phyloP scores from a whole-genome alignment of 768 basidiomycete genomes.

The Suillus subalutaceus region DNA sequence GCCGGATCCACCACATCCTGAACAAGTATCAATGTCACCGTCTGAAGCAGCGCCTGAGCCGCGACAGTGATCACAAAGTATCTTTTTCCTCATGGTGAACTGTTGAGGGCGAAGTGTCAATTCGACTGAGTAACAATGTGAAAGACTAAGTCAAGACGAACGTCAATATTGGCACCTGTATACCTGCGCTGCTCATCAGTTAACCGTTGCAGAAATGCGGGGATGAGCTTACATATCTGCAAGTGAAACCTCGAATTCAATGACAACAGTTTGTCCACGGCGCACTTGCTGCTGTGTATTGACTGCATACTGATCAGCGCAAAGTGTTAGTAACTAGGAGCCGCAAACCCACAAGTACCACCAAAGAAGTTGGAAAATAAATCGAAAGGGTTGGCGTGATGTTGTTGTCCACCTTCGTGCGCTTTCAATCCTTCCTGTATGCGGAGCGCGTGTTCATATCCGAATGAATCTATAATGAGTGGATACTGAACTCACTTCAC shows the following conservation, averaged over 20 bases:
- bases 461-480: constrained; percentile 13
- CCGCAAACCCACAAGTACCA: constrained; percentile 61
- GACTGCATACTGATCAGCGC: constrained; percentile 23
- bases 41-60: constrained; percentile 94
- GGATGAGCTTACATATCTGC: constrained; percentile 69
- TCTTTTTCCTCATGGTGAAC: constrained; percentile 91
- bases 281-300: constrained; percentile 64
- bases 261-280: constrained; percentile 73
- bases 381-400: constrained; percentile 87
- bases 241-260: constrained; percentile 85
- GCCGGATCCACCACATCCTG: constrained; percentile 82
- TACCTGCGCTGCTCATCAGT: constrained; percentile 52
- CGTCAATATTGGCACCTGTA: constrained; percentile 85
- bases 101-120: constrained; percentile 35
- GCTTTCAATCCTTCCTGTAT: constrained; percentile 86
- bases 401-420: constrained; percentile 82
- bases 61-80: constrained; percentile 96
- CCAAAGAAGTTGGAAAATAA: constrained; percentile 94
- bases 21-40: constrained; percentile 84
- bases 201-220: not conserved
- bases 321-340: not conserved
- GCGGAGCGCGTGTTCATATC: constrained; percentile 10
- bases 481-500: constrained; percentile 57
- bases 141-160: constrained; percentile 29
- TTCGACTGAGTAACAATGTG: not conserved